A percentile compares a stretch with the other conserved stretches of the same genome.
Evolutionary conservation across 495 filamentous ascomycete species (phyloP).

Genomic region (Aspergillus nanangensis): DNA sequence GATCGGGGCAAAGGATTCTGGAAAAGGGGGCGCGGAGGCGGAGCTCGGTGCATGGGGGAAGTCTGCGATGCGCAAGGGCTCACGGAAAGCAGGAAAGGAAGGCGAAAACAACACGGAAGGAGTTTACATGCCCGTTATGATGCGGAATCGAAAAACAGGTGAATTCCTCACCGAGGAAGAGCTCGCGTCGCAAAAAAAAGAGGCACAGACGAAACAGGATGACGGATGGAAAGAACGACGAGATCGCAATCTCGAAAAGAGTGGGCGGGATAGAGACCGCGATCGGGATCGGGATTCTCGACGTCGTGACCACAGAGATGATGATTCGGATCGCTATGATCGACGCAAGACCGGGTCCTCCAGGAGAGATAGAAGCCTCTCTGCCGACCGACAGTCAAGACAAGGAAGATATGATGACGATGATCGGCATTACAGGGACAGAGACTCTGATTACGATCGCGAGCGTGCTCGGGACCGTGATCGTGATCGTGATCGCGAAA

Average conservation of each 20-base stretch:
- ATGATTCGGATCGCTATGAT: constrained; percentile 21
- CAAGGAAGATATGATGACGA: constrained; percentile 26
- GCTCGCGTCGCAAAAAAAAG: constrained; percentile 45
- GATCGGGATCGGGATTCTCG: constrained; percentile 31
- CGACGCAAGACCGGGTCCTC: constrained; percentile 26
- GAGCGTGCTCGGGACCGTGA: constrained; percentile 30
- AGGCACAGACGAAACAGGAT: constrained; percentile 29
- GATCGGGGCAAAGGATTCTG: constrained; percentile 68
- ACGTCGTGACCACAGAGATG: constrained; percentile 25
- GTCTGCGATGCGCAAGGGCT: constrained; percentile 54
- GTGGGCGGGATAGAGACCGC: constrained; percentile 38
- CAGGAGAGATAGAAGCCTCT: constrained; percentile 28
- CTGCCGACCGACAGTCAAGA: constrained; percentile 26
- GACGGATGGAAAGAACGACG: constrained; percentile 45
- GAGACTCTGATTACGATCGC: constrained; percentile 21
- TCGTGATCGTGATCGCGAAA: constrained; percentile 20
- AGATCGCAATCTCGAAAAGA: constrained; percentile 47
- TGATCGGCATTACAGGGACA: constrained; percentile 22
- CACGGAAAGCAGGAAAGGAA: constrained; percentile 42
- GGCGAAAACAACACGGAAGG: constrained; percentile 40
- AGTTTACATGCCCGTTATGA: constrained; percentile 61
- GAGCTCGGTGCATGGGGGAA: constrained; percentile 76
- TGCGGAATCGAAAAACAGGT: constrained; percentile 63
- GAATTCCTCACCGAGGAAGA: constrained; percentile 63
- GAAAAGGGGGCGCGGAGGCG: constrained; percentile 68